Evolutionary conservation across 371 early-diverging fungal genomes (phyloP).

Genomic region (Saksenaea oblongispora): DNA sequence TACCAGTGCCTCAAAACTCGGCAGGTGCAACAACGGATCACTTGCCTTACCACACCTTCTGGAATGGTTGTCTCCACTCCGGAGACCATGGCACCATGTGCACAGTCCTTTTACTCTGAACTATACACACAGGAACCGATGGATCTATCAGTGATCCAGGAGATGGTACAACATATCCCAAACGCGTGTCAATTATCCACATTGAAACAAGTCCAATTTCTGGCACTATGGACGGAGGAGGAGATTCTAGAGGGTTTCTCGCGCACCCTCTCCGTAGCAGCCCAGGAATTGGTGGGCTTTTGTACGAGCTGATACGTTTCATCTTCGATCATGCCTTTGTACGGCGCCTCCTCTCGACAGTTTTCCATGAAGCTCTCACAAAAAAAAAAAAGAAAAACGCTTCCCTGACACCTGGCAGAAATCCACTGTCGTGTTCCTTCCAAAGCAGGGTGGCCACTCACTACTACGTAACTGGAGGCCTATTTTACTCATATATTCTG

Average conservation of each 20-base stretch:
- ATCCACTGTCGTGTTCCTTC: too few species aligned
- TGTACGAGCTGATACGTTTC: too few species aligned
- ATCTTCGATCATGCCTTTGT: too few species aligned
- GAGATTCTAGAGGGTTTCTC: neutral
- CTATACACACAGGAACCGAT: neutral
- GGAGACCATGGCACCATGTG: neutral
- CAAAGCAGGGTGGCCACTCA: too few species aligned
- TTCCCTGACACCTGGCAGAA: too few species aligned
- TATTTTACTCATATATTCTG: too few species aligned
- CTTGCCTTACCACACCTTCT: neutral
- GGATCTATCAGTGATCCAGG: neutral
- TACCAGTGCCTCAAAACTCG: neutral
- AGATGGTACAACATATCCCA: neutral
- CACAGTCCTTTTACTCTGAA: neutral
- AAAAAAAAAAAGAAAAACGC: too few species aligned
- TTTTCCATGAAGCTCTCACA: too few species aligned
- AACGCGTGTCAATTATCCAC: neutral
- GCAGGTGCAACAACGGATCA: neutral
- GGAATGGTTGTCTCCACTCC: neutral
- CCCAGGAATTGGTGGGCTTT: conserved; percentile 22
- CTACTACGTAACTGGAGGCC: too few species aligned
- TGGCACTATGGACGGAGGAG: neutral
- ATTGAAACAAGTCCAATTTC: neutral
- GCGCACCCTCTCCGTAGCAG: conserved; percentile 3
- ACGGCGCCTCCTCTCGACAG: too few species aligned